Evolutionary conservation across 768 basidiomycete genomes (phyloP), one percentile per base, ranked within the genome.

Genomic region (Lactifluus volemus): DNA sequence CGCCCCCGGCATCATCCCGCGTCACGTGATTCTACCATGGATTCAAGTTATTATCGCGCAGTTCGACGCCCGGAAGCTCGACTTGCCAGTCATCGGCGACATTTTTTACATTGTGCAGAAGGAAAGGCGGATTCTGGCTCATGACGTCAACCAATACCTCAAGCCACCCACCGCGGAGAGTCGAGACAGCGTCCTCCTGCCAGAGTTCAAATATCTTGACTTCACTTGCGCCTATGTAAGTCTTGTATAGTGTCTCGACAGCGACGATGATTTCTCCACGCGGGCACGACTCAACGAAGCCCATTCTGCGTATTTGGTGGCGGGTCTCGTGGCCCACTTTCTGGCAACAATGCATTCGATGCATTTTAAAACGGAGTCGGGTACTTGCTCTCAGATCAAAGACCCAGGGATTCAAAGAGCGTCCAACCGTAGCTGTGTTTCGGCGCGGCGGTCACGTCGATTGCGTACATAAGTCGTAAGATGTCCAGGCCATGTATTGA

Each of bases 311-410:
- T 81, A 73, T 50, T 68, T 71, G 25, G 52, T 58, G 51, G 70
- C 73, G 11, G 69, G 56, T 25, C n/a, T 65, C 39, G 67, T 64
- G 3, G 60, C 65, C 63, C 68, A 75, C 56, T 60, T n/a, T n/a
- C n/a, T n/a, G n/a, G n/a, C 81, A 19, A 91, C 81, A 61, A 93
- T 85, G 67, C 87, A 89, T 63, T 90, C 84, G 3, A 80, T 73
- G 55, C 76, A 78, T 21, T 84, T 74, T 65, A 93, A 86, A 29
- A 77, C 77, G 44, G 82, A 76, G 66, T 92, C 93, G 62, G 84
- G 73, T 1, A 72, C 72, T 68, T 90, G 82, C 48, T 85, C 76
- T 86, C 87, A 94, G 2, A 95, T 68, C 64, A 83, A 78, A 81
- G 82, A 12, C 78, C 73, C 30, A 92, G 72, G 10, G 79, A 76